Percentiles rank a stretch among this genome's conserved stretches.
phyloP scores from a whole-genome alignment of 208 protist species.

The Herpetomonas tarakana region DNA sequence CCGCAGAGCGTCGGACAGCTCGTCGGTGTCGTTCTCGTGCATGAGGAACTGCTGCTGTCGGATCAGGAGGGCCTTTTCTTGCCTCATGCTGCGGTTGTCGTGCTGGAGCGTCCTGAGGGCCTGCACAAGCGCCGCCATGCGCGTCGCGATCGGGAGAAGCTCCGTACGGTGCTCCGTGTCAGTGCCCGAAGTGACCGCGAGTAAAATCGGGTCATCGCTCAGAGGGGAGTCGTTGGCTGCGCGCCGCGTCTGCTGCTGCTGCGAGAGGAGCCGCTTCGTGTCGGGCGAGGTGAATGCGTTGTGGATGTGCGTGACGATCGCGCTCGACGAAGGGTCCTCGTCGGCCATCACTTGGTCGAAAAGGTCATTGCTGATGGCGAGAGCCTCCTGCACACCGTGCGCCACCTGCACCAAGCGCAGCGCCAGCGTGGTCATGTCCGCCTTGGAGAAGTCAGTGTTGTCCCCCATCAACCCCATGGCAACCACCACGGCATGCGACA shows the following conservation, averaged over 20 bases:
- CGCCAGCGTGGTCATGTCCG: constrained; percentile 6
- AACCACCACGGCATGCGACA: constrained; percentile 4
- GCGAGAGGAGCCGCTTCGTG: not conserved
- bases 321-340: not conserved
- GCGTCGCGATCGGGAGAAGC: constrained; percentile 6
- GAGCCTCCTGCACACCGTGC: constrained; percentile 30
- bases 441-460: not conserved
- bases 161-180: not conserved
- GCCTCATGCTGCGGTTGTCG: constrained; percentile 18
- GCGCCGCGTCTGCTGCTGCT: not conserved
- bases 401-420: constrained; percentile 30
- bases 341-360: constrained; percentile 8
- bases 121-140: constrained; percentile 20
- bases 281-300: not conserved
- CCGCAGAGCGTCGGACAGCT: constrained; percentile 16
- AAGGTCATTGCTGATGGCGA: constrained; percentile 15
- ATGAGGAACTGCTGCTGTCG: constrained; percentile 37
- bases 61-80: constrained; percentile 14
- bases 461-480: constrained; percentile 19
- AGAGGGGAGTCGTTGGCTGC: not conserved
- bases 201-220: not conserved
- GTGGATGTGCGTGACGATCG: not conserved
- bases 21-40: constrained; percentile 26
- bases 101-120: constrained; percentile 19
- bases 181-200: not conserved